Evolutionary conservation across 1,284 basidiomycete genomes (phyloP).

Genomic region (Quambalaria eucalypti): DNA sequence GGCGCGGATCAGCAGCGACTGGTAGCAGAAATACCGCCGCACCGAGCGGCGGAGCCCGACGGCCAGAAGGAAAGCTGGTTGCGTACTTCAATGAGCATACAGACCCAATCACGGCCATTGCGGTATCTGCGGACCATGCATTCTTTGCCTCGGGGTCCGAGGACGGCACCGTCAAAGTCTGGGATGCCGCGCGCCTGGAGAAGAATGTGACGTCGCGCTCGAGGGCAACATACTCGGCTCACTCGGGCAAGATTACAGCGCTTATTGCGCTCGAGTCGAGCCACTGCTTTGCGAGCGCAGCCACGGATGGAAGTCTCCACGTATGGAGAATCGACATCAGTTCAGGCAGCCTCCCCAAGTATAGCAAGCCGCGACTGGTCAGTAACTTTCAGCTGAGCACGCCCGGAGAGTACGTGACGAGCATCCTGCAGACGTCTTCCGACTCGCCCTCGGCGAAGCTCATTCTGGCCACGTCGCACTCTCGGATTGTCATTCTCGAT

Average conservation of each 20-base stretch:
- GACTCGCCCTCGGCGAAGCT: constrained; percentile 47
- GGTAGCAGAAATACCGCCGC: background rate
- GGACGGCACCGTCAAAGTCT: constrained; percentile 72
- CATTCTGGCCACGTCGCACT: constrained; percentile 74
- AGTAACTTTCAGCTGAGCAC: constrained; percentile 45
- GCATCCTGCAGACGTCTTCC: constrained; percentile 21
- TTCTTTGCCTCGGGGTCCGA: constrained; percentile 87
- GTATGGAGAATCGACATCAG: constrained; percentile 47
- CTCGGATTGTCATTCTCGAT: constrained; percentile 68
- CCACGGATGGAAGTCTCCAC: constrained; percentile 47
- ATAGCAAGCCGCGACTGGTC: constrained; percentile 46
- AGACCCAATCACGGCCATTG: constrained; percentile 61
- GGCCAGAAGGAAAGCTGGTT: constrained; percentile 38
- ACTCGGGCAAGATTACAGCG: constrained; percentile 45
- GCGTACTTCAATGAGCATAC: constrained; percentile 50
- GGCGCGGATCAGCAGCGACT: background rate
- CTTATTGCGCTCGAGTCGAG: constrained; percentile 45
- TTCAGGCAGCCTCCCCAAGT: constrained; percentile 43
- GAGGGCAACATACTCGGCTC: constrained; percentile 45
- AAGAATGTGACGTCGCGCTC: constrained; percentile 57
- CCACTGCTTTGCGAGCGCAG: constrained; percentile 49
- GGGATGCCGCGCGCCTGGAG: constrained; percentile 71
- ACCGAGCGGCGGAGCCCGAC: constrained; percentile 23
- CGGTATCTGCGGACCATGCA: constrained; percentile 81
- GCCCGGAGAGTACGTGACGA: constrained; percentile 45